Evolutionary conservation across 2,329 filamentous ascomycete species (phyloP).

Genomic region (Malbranchea cinnamomea): DNA sequence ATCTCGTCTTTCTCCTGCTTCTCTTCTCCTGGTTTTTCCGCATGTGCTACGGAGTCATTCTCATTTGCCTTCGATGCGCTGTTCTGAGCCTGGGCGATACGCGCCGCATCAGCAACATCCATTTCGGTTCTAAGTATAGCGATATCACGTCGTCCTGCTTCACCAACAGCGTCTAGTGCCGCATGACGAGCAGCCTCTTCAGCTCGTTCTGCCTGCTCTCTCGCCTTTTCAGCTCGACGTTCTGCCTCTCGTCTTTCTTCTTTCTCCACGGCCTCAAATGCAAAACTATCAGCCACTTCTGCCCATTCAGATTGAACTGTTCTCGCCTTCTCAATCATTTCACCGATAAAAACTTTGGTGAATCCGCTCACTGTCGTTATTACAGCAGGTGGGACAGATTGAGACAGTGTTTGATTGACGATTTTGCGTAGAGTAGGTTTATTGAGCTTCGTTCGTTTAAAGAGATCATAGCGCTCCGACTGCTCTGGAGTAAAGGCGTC

Average conservation of each 20-base stretch:
- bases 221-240: slow-evolving; percentile 40
- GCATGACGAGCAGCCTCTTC: too few relatives aligned
- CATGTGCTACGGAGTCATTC: too few relatives aligned
- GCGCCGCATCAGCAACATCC: too few relatives aligned
- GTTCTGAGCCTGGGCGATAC: too few relatives aligned
- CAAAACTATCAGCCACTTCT: slow-evolving; percentile 36
- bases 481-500: slow-evolving; percentile 34
- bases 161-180: background rate
- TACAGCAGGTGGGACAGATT: slow-evolving; percentile 49
- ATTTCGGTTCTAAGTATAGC: too few relatives aligned
- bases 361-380: slow-evolving; percentile 50
- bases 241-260: too few relatives aligned
- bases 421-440: slow-evolving; percentile 39
- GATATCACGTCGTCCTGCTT: slow-evolving; percentile 1
- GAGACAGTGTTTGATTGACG: slow-evolving; percentile 52
- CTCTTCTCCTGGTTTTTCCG: too few relatives aligned
- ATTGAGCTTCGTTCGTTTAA: slow-evolving; percentile 35
- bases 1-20: too few relatives aligned
- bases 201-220: slow-evolving; percentile 13
- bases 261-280: slow-evolving; percentile 40
- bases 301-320: slow-evolving; percentile 43
- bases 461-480: slow-evolving; percentile 33
- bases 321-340: slow-evolving; percentile 49
- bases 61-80: too few relatives aligned
- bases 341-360: slow-evolving; percentile 51